Evolutionary conservation across 177 flowering plant species (phyloP), one percentile per base, ranked within the genome.

Genomic region (Vitis hybrid): DNA sequence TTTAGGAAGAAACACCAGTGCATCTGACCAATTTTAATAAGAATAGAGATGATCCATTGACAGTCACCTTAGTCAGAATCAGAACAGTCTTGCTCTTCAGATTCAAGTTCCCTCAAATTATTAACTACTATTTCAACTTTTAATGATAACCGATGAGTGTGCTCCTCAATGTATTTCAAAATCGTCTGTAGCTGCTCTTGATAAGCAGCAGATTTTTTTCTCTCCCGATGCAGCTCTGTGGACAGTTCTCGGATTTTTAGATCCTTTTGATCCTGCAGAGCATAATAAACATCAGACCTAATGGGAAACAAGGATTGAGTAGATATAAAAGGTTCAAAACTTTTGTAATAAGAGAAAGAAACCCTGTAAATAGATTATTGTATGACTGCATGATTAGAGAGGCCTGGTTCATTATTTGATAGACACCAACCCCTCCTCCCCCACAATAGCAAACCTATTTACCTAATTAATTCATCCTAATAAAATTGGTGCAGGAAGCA

Each of bases 231-330:
- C 51, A 62, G 51, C 65, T 62, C 65, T 7, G 65, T 12, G 7
- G 65, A 26, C 16, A 62, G 65, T 1, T 62, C 51, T n/a, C 65
- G 10, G 19, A 62, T 62, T 62, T 62, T 62, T 14, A 62, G 18
- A 39, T 62, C 65, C 65, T n/a, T 33, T 39, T 62, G 51, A 45
- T 62, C 62, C 62, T 60, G 39, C 62, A 22, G 62, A 60, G 62
- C 13, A 60, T 13, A 26, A 26, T 26, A 22, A 10, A 60, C 45
- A 29, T 26, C 56, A 53, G 5, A 53, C 16, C 56, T 53, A 14
- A 12, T 53, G 18, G 15, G 19, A 58, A 58, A 10, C 31, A 22
- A 58, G 45, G 45, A 58, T 10, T 13, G 26, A 21, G 10, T 9
- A 56, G 5, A 16, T 15, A 56, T 15, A 5, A 15, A 16, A 56